Conservation (phyloP, 78 protist genomes). For the Diacronema lutheri region DNA sequence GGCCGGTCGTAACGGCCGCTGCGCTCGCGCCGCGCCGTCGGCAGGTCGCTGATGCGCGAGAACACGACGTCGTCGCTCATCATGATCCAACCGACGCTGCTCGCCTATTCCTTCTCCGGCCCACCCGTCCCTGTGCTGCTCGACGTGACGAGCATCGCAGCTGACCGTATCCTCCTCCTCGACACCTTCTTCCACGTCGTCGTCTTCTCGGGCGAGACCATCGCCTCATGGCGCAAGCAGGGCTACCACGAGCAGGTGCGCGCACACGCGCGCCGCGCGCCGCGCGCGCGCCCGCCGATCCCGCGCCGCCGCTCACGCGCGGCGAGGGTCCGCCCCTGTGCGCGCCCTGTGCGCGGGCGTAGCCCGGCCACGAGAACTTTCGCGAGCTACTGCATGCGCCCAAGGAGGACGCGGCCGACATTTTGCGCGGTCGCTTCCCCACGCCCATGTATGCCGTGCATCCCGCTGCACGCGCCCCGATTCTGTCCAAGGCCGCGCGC, state of each 20-base stretch:
- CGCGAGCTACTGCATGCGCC: constrained; percentile 73
- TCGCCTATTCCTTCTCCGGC: constrained; percentile 66
- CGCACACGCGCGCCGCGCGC: neutral
- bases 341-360: constrained; percentile 64
- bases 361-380: constrained; percentile 73
- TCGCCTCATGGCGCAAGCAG: constrained; percentile 86
- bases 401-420: constrained; percentile 56
- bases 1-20: neutral
- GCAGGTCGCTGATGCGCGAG: constrained; percentile 61
- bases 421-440: neutral
- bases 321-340: neutral
- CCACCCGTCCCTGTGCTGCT: constrained; percentile 80
- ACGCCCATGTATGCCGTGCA: constrained; percentile 42
- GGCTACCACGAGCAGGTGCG: neutral
- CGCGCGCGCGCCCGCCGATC: neutral
- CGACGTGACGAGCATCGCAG: constrained; percentile 62
- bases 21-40: too few species aligned
- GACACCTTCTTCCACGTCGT: constrained; percentile 95
- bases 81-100: constrained; percentile 97
- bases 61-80: constrained; percentile 68
- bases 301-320: neutral
- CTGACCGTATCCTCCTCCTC: constrained; percentile 86
- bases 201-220: constrained; percentile 90
- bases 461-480: too few species aligned
- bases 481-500: too few species aligned